phyloP scores from a whole-genome alignment of 768 basidiomycete genomes.

The Lactarius evosmus region DNA sequence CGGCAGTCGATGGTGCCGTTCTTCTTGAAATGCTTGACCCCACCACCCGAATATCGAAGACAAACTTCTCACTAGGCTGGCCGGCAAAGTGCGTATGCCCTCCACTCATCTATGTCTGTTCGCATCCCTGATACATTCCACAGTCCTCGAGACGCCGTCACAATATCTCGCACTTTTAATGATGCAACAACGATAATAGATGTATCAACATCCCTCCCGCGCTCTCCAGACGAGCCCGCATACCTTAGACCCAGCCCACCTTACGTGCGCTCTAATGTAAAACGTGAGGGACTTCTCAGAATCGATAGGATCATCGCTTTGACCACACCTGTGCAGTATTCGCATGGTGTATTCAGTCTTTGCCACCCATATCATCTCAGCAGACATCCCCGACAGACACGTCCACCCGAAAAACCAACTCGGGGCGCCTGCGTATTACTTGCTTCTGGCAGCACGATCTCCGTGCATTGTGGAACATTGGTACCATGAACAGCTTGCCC shows the following conservation, averaged over 20 bases:
- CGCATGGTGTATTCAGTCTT: conserved; percentile 89
- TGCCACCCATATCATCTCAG: conserved; percentile 36
- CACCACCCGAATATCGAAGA: conserved; percentile 81
- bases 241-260: conserved; percentile 91
- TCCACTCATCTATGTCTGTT: neutral
- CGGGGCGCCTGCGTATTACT: conserved; percentile 66
- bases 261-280: conserved; percentile 84
- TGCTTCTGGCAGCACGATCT: conserved; percentile 97
- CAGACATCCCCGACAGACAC: conserved; percentile 35
- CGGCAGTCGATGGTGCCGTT: conserved; percentile 81
- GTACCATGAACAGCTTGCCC: conserved; percentile 56
- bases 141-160: conserved; percentile 91
- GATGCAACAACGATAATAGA: conserved; percentile 83
- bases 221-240: conserved; percentile 84
- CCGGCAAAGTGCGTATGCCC: conserved; percentile 77
- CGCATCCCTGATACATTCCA: conserved; percentile 2
- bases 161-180: conserved; percentile 81
- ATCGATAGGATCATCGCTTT: conserved; percentile 21
- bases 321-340: conserved; percentile 50
- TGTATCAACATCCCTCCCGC: conserved; percentile 90
- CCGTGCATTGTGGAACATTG: conserved; percentile 80
- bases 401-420: conserved; percentile 25
- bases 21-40: conserved; percentile 85
- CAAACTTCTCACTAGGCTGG: conserved; percentile 93
- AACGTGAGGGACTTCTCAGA: conserved; percentile 44